Evolutionary conservation across 352 stramenopile species (phyloP), one percentile per base, ranked within the genome.

Genomic region (Phytophthora sp.): DNA sequence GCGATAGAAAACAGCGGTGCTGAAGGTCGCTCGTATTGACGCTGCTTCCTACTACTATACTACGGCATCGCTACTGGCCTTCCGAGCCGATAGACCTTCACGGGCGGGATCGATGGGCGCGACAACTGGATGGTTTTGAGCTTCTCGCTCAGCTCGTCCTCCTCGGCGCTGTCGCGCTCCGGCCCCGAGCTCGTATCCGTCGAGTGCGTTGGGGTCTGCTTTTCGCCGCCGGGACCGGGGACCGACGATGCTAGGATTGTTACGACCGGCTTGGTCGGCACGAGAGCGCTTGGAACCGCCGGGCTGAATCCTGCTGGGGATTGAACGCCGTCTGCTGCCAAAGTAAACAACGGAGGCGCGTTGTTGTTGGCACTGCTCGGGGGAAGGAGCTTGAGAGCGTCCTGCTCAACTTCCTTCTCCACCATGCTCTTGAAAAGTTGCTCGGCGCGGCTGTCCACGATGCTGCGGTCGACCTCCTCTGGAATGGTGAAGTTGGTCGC

Each of bases 391-490:
- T 74, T 74, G 46, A 74, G 52, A 10, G 52, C 48, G 12, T 84
- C 60, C 62, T 74, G 66, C 44, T 72, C 71, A 5, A 77, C 46
- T 26, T 89, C 80, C 32, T 79, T 81, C 26, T 57, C 64, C 10
- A 90, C 69, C 81, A 88, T 88, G n/a, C 46, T 43, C 49, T 84
- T 80, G 64, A 77, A 90, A 17, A 87, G 74, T 59, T 84, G 68
- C 32, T 89, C 76, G 6, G 79, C 76, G 5, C 77, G 79, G 7
- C 63, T 57, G 24, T 88, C 73, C 15, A 88, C 61, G 10, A 69
- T 60, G 1, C 60, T 64, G 38, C 80, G 79, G 44, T 92, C 77
- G 2, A 87, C 62, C 37, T 86, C 77, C 3, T 86, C 71, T 23
- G 65, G 55, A 62, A 92, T 90, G 34, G 54, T 41, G 63, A 92